phyloP scores from a whole-genome alignment of 306 rosid genomes.

The Cucurbita ficifolia region DNA sequence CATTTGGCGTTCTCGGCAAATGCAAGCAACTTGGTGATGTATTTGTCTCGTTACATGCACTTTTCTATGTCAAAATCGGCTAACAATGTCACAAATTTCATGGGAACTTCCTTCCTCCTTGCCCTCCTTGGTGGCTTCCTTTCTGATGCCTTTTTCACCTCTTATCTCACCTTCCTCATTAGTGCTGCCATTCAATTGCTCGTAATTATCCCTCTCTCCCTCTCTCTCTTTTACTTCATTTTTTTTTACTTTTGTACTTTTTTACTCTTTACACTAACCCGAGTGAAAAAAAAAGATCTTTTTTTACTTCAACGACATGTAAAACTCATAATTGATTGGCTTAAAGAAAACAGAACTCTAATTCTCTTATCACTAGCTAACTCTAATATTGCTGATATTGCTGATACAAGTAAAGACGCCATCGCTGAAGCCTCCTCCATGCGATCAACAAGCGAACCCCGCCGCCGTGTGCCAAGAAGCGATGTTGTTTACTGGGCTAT shows the following conservation, averaged over 20 bases:
- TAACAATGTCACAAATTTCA: slow-evolving; percentile 62
- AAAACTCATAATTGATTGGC: too few species aligned
- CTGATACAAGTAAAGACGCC: slow-evolving; percentile 57
- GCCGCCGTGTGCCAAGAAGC: slow-evolving; percentile 24
- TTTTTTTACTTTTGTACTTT: not conserved
- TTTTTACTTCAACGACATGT: too few species aligned
- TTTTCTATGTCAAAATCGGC: slow-evolving; percentile 51
- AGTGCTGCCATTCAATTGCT: slow-evolving; percentile 71
- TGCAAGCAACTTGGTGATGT: slow-evolving; percentile 77
- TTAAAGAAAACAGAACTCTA: too few species aligned
- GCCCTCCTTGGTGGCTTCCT: slow-evolving; percentile 80
- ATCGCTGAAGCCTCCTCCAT: slow-evolving; percentile 39
- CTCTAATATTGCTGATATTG: slow-evolving; percentile 18
- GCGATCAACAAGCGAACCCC: slow-evolving; percentile 9
- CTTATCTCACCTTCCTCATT: slow-evolving; percentile 43
- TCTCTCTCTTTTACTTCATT: not conserved
- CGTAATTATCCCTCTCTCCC: slow-evolving; percentile 22
- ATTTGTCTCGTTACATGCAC: slow-evolving; percentile 49
- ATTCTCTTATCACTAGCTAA: too few species aligned
- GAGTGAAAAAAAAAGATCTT: too few species aligned
- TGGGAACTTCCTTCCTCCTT: slow-evolving; percentile 81
- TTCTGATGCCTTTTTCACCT: slow-evolving; percentile 58
- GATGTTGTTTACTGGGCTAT: slow-evolving; percentile 58
- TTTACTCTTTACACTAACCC: not conserved
- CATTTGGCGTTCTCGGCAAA: slow-evolving; percentile 67